Evolutionary conservation across 495 filamentous ascomycete species (phyloP), one percentile per base, ranked within the genome.

Genomic region (Aspergillus incahuasiensis): DNA sequence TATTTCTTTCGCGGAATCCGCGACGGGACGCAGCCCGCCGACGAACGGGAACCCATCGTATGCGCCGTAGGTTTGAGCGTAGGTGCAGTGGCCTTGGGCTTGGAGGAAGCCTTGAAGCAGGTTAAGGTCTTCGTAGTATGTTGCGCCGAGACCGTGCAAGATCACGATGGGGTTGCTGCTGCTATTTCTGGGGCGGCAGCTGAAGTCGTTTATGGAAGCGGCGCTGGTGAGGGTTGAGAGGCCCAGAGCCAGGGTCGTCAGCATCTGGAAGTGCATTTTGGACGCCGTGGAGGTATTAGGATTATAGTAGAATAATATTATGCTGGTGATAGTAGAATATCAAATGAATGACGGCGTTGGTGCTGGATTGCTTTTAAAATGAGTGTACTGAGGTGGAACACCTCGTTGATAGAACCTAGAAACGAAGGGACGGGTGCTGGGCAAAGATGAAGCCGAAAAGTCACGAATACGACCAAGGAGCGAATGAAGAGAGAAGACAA

Each of bases 91-190:
- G 49, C 76, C 77, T 47, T 74, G 62, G 13, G 58, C 50, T 40
- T 79, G 78, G 21, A 82, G 75, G 67, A 74, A 78, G 64, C 61
- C 64, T 57, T 81, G 77, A 7, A 82, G 68, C 54, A 64, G 70
- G 68, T 82, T 80, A 9, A 81, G 67, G 58, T 81, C 78, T 54
- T 78, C 76, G 35, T 79, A 72, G 62, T 60, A 77, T 42, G 72
- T 78, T 2, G 78, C 77, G 22, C 75, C 75, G 3, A 82, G 73
- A 6, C 79, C 79, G 63, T 82, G 79, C 1, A 82, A 73, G 48
- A 79, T 60, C 15, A 82, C 62, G 24, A 82, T 66, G 3, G 79
- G 79, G 57, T 80, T 80, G 21, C 65, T 65, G 45, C 70, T 72
- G 49, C 70, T 72, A 47, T 48, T 55, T 46, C 63, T 61, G 62